Evolutionary conservation across 768 basidiomycete genomes (phyloP), one percentile per base, ranked within the genome.

Genomic region (Dictyophora rubrovolvata): DNA sequence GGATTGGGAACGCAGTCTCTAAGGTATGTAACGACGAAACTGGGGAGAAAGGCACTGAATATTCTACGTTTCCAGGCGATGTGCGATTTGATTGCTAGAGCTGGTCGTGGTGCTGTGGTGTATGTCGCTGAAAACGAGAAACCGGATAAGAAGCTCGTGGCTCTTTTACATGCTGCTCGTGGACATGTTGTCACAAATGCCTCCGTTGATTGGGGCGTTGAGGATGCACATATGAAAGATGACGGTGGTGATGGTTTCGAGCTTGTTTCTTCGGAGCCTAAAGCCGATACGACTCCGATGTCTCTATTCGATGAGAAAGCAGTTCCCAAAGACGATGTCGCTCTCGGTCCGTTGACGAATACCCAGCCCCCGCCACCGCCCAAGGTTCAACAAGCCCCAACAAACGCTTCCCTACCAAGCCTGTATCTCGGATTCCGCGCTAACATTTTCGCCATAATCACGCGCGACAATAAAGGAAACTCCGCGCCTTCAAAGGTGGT

Each of bases 1-100:
- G 84, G 1, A 82, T 86, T 14, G 84, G 85, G 14, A 54, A 70
- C 18, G 62, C 62, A 0, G 75, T 78, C 2, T 82, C 82, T 3
- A 79, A 72, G 47, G 46, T 55, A 56, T 33, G 57, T 42, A 1
- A 5, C 46, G 28, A 14, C 7, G 6, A 42, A 18, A 7, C 28
- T 28, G 12, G 49, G 6, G 6, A 21, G n/a, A 33, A 28, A 12
- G 7, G 16, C 14, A 10, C 2, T 20, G 18, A 14, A 28, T 28
- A 7, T 28, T 28, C 28, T 0, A 17, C 48, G 36, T 20, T 48
- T 22, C 10, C 23, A 28, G 2, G 77, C 73, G 0, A 72, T 79
- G 63, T 81, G 80, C 63, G 74, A 79, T 61, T 67, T 74, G 4
- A 78, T 86, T 20, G 82, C 85, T 0, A 67, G 71, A 17, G 72